Conservation (phyloP, 495 filamentous ascomycete genomes). For the Annulohypoxylon stygium region DNA sequence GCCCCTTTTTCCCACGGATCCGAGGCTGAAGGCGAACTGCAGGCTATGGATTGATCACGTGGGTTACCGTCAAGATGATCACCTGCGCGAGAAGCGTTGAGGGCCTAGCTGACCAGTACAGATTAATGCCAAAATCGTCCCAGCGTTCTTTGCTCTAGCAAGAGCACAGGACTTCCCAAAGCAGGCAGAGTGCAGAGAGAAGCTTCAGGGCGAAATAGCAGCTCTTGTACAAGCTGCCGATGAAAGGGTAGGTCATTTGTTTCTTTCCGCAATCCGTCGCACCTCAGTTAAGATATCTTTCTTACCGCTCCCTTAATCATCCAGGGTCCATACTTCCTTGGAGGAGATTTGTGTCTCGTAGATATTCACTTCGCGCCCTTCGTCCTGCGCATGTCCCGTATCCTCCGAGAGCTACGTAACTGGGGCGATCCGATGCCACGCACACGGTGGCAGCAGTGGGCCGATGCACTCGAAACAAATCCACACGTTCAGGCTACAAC, state of each 20-base stretch:
- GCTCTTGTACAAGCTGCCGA: slow-evolving; percentile 79
- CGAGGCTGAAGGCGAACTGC: slow-evolving; percentile 80
- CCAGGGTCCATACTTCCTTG: slow-evolving; percentile 86
- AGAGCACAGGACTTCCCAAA: slow-evolving; percentile 76
- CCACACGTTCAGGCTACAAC: slow-evolving; percentile 82
- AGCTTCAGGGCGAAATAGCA: slow-evolving; percentile 76
- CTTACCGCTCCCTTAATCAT: slow-evolving; percentile 41
- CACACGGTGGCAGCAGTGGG: slow-evolving; percentile 80
- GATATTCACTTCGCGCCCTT: slow-evolving; percentile 93
- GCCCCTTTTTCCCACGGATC: slow-evolving; percentile 74
- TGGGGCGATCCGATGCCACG: slow-evolving; percentile 81
- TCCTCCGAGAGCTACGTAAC: slow-evolving; percentile 82
- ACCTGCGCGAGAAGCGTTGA: neutral
- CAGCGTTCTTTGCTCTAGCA: slow-evolving; percentile 82
- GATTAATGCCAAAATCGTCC: slow-evolving; percentile 87
- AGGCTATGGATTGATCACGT: slow-evolving; percentile 92
- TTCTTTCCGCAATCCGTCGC: neutral
- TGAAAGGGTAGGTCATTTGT: slow-evolving; percentile 44
- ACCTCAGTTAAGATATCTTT: neutral
- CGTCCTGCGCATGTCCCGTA: slow-evolving; percentile 78
- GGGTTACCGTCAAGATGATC: slow-evolving; percentile 48
- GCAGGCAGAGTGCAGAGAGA: slow-evolving; percentile 72
- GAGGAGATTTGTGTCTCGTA: slow-evolving; percentile 77
- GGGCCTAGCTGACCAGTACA: slow-evolving; percentile 53
- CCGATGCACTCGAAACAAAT: slow-evolving; percentile 83